Percentiles rank a stretch among this genome's conserved stretches.
These are phyloP conservation scores for Epichloe uncinata DNA, from an alignment of 2,329 filamentous ascomycete genomes.

Conservation along the genomic window DNA sequence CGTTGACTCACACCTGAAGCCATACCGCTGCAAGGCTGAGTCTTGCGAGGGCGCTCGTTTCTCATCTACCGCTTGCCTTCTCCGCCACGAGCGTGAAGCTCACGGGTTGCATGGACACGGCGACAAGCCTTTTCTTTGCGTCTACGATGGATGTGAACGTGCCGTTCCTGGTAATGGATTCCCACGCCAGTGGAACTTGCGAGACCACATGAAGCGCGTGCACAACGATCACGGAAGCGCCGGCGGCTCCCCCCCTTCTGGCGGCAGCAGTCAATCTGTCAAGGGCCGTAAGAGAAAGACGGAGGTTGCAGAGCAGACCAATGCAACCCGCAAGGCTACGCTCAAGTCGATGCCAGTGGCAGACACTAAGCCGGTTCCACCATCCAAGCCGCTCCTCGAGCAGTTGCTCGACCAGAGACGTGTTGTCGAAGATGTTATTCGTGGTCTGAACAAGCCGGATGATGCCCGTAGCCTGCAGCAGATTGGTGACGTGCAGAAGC, in stretches of 20 bases:
- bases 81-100: slow-evolving; percentile 89
- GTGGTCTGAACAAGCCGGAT: slow-evolving; percentile 33
- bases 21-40: slow-evolving; percentile 82
- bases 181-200: slow-evolving; percentile 87
- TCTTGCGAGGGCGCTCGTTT: slow-evolving; percentile 78
- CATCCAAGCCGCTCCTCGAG: slow-evolving; percentile 31
- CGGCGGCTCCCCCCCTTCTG: slow-evolving; percentile 27
- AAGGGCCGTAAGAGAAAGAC: slow-evolving; percentile 48
- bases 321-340: slow-evolving; percentile 34
- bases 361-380: slow-evolving; percentile 19
- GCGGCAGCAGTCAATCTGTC: slow-evolving; percentile 17
- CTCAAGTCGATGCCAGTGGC: slow-evolving; percentile 26
- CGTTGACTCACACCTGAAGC: slow-evolving; percentile 91
- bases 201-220: slow-evolving; percentile 94
- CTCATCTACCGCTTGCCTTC: slow-evolving; percentile 87
- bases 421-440: slow-evolving; percentile 46
- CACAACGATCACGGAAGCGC: slow-evolving; percentile 50
- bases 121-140: slow-evolving; percentile 82
- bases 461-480: slow-evolving; percentile 40
- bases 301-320: slow-evolving; percentile 29
- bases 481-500: slow-evolving; percentile 36
- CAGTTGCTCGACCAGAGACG: slow-evolving; percentile 51
- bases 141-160: slow-evolving; percentile 77
- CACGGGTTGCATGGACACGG: slow-evolving; percentile 93
- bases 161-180: slow-evolving; percentile 75